A percentile compares a stretch with the other conserved stretches of the same genome.
These are phyloP conservation scores for Aspergillus felis DNA, from an alignment of 2,329 filamentous ascomycete species.

Conservation along the genomic window DNA sequence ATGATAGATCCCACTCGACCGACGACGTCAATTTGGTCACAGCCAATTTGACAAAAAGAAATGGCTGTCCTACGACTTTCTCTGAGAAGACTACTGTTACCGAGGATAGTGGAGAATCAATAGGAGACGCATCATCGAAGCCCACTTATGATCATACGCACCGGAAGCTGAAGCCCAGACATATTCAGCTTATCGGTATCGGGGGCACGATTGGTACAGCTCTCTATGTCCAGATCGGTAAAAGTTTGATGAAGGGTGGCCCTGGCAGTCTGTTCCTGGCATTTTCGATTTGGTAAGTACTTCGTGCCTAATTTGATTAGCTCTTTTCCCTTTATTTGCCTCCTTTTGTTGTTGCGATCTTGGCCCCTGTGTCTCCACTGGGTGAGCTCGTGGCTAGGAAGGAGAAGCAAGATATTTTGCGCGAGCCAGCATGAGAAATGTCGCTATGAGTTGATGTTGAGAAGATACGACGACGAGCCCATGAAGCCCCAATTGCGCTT, in stretches of 20 bases:
- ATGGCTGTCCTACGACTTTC: slow-evolving; percentile 4
- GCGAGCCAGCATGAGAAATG: not conserved
- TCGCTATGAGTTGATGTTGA: not conserved
- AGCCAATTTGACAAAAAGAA: slow-evolving; percentile 10
- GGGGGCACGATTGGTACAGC: slow-evolving; percentile 45
- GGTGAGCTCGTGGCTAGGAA: not conserved
- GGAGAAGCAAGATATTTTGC: not conserved
- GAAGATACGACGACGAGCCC: not conserved
- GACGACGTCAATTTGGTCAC: slow-evolving; percentile 10
- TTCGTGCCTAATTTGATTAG: not conserved
- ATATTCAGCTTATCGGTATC: slow-evolving; percentile 47
- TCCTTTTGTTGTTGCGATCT: slow-evolving; percentile 4
- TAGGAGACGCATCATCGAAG: slow-evolving; percentile 23
- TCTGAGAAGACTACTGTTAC: slow-evolving; percentile 16
- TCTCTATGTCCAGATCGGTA: slow-evolving; percentile 42
- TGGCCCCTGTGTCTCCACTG: slow-evolving; percentile 3
- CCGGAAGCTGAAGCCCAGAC: slow-evolving; percentile 42
- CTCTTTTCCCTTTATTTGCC: not conserved
- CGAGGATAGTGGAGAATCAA: slow-evolving; percentile 16
- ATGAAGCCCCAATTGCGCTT: not conserved
- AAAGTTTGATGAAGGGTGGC: slow-evolving; percentile 38
- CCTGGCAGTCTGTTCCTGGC: slow-evolving; percentile 44
- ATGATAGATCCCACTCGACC: slow-evolving; percentile 10
- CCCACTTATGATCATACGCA: slow-evolving; percentile 32
- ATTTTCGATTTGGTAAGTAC: slow-evolving; percentile 44